These are phyloP conservation scores for Hypoxylon sp. DNA, from an alignment of 2,329 filamentous ascomycete genomes.

Conservation along the genomic window DNA sequence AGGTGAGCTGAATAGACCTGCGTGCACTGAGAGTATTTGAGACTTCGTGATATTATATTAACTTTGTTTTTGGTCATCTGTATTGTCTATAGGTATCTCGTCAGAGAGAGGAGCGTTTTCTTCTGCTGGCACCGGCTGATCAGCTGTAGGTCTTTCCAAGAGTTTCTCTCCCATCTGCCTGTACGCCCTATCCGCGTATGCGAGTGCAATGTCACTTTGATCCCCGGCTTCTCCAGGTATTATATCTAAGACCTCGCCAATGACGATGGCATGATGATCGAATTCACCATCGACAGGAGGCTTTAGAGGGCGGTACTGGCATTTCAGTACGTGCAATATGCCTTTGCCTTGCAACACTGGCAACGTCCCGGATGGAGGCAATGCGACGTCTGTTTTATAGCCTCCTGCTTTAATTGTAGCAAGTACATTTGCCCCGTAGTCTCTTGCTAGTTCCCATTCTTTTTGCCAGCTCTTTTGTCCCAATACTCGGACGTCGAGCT, in stretches of 20 bases:
- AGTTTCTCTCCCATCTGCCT: slow-evolving; percentile 38
- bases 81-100: not conserved
- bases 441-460: slow-evolving; percentile 38
- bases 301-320: slow-evolving; percentile 27
- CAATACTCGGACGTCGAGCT: slow-evolving; percentile 44
- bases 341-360: slow-evolving; percentile 65
- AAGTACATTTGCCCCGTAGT: slow-evolving; percentile 8
- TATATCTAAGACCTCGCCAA: slow-evolving; percentile 44
- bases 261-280: slow-evolving; percentile 40
- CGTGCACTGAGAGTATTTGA: not conserved
- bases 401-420: not conserved
- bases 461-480: slow-evolving; percentile 30
- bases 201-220: slow-evolving; percentile 31
- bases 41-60: slow-evolving; percentile 6
- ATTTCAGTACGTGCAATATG: slow-evolving; percentile 61
- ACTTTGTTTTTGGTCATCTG: slow-evolving; percentile 5
- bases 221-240: slow-evolving; percentile 23
- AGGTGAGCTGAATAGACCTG: slow-evolving; percentile 10
- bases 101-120: slow-evolving; percentile 2
- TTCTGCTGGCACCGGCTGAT: slow-evolving; percentile 1
- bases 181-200: slow-evolving; percentile 44
- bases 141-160: slow-evolving; percentile 25
- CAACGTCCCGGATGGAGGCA: slow-evolving; percentile 50
- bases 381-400: slow-evolving; percentile 1
- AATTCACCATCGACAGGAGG: slow-evolving; percentile 25